Conservation (phyloP, 148 eudicot species). For the Rhododendron griersonianum region DNA sequence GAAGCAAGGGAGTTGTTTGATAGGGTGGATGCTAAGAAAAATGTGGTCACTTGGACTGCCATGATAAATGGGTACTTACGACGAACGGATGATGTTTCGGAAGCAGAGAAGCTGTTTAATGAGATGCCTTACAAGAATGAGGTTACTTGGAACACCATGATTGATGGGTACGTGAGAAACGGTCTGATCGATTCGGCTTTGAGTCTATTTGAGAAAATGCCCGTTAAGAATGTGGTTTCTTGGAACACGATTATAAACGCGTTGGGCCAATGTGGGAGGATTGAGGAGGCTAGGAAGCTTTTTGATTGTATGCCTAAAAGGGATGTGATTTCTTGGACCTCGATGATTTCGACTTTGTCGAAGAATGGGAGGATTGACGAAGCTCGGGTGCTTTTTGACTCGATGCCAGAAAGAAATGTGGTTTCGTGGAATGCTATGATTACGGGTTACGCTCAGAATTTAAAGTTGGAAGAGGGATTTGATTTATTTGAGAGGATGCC, state of each 20-base stretch:
- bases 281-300: slow-evolving; percentile 16
- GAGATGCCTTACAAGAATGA: slow-evolving; percentile 29
- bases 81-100: slow-evolving; percentile 7
- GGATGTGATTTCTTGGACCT: slow-evolving; percentile 24
- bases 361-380: slow-evolving; percentile 22
- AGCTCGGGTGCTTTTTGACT: slow-evolving; percentile 21
- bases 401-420: slow-evolving; percentile 15
- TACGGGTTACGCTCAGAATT: slow-evolving; percentile 21
- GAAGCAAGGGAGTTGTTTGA: slow-evolving; percentile 35
- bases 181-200: slow-evolving; percentile 15
- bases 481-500: slow-evolving; percentile 32
- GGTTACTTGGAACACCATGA: slow-evolving; percentile 29
- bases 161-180: slow-evolving; percentile 19
- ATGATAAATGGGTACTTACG: slow-evolving; percentile 36
- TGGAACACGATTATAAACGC: slow-evolving; percentile 16
- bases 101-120: slow-evolving; percentile 30
- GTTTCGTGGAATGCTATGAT: slow-evolving; percentile 27
- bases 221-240: slow-evolving; percentile 20
- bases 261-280: slow-evolving; percentile 19
- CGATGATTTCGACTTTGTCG: slow-evolving; percentile 17
- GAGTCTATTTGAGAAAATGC: slow-evolving; percentile 18
- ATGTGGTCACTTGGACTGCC: slow-evolving; percentile 42
- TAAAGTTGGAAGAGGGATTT: slow-evolving; percentile 23
- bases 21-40: slow-evolving; percentile 28
- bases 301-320: slow-evolving; percentile 23